Base-by-base conservation (phyloP, 257 asterid genomes). In the Solanum acaule region DNA sequence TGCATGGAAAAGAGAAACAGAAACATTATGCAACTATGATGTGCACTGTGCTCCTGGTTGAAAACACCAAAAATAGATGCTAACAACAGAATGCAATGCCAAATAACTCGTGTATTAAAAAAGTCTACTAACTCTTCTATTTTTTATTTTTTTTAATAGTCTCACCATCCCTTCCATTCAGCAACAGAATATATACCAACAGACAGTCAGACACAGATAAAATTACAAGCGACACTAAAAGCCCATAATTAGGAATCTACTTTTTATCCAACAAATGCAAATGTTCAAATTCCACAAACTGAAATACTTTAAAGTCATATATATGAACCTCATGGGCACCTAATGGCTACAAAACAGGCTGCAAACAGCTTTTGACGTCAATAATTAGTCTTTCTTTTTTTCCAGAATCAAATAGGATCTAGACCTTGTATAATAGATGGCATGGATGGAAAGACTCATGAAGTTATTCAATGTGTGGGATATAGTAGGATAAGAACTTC, bases 1-100 rank as follows among this genome's bases (percentile, higher is more conserved):
- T 95, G 96, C 94, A 92, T 59, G 87, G 87, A 92, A 90, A 90
- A 86, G 87, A 83, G 90, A 87, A 49, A 49, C 12, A 29, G 68
- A 46, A 46, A 29, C 44, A 82, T 82, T 82, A 90, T 89, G 90
- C 90, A 89, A 90, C 25, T 25, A 78, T 42, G 25, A 78, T 78
- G 63, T 40, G 34, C 61, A n/a, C 56, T 40, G 23, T 6, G 38
- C 37, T 42, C 85, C 8, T 14, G 65, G 38, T 42, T 42, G 33
- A 44, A 79, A 49, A 82, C 31, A 31, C 42, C 70, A 82, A 82
- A 82, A 82, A 38, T 82, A 82, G 40, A 49, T 20, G 34, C 10
- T 46, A 81, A 49, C 68, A 81, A n/a, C 40, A 81, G 67, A 81
- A 81, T 46, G 68, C 86, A 81, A 16, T 5, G 86, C 7, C 29